Percentiles rank a stretch among this genome's conserved stretches.
Evolutionary conservation across 2,329 filamentous ascomycete genomes (phyloP).

Genomic region (Aschersonia sp.): DNA sequence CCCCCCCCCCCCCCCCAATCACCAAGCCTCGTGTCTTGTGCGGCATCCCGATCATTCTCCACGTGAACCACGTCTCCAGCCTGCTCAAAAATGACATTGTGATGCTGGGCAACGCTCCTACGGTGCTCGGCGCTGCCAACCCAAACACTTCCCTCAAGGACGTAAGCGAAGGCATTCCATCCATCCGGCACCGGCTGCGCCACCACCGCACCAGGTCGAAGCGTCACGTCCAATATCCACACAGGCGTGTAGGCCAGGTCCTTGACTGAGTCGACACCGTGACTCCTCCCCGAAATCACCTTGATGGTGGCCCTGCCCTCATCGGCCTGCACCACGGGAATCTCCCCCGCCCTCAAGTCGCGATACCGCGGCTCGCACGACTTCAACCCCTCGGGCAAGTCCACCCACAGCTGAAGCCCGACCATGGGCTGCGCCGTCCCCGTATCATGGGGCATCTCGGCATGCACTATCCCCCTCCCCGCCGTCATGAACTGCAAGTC

Average conservation of each 20-base stretch:
- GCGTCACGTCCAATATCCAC: constrained; percentile 79
- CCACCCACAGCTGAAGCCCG: constrained; percentile 92
- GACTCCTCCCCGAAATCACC: constrained; percentile 75
- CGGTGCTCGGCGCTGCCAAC: constrained; percentile 39
- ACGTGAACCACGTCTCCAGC: constrained; percentile 63
- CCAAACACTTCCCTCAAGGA: constrained; percentile 55
- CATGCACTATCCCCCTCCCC: constrained; percentile 80
- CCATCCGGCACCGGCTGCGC: constrained; percentile 60
- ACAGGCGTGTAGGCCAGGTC: constrained; percentile 93
- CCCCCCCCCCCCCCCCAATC: too few relatives aligned
- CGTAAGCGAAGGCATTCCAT: constrained; percentile 88
- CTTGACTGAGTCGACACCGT: constrained; percentile 74
- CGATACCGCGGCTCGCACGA: constrained; percentile 84
- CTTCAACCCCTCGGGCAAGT: constrained; percentile 72
- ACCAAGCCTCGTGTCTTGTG: constrained; percentile 38
- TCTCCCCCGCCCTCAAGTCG: constrained; percentile 65
- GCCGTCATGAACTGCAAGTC: constrained; percentile 98
- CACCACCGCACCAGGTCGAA: constrained; percentile 66
- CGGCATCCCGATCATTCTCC: constrained; percentile 51
- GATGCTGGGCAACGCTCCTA: constrained; percentile 50
- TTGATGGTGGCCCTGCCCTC: constrained; percentile 66
- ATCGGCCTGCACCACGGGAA: constrained; percentile 60
- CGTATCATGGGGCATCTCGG: constrained; percentile 77
- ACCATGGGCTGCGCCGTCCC: constrained; percentile 43
- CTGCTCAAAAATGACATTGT: constrained; percentile 81